Evolutionary conservation across 331 rosid genomes (phyloP).

Genomic region (Quercus tomentella): DNA sequence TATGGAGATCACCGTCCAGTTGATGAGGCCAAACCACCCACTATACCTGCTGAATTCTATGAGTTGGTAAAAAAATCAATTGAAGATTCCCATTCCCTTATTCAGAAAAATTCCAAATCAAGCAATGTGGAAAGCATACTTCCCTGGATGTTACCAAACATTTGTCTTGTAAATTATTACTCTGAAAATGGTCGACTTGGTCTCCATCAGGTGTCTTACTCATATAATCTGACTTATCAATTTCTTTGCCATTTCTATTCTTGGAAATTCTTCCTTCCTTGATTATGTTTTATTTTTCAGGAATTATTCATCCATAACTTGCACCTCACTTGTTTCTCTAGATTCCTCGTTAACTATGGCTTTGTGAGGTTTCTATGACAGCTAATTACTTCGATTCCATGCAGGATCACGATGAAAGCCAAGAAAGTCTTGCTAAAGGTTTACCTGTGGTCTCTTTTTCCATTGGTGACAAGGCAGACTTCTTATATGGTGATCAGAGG

Average conservation of each 20-base stretch:
- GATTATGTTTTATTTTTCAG: not conserved
- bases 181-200: constrained; percentile 54
- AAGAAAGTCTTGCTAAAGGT: constrained; percentile 24
- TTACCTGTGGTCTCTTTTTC: constrained; percentile 89
- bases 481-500: constrained; percentile 46
- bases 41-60: constrained; percentile 40
- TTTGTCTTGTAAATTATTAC: constrained; percentile 76
- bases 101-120: constrained; percentile 11
- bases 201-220: constrained; percentile 63
- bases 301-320: not conserved
- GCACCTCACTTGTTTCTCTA: not conserved
- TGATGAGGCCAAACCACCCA: constrained; percentile 56
- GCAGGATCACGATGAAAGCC: constrained; percentile 83
- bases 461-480: constrained; percentile 77
- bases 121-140: constrained; percentile 18
- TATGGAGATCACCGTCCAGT: constrained; percentile 38
- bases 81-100: constrained; percentile 24
- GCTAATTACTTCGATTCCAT: not conserved
- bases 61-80: constrained; percentile 39
- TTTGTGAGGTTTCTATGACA: not conserved
- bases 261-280: not conserved
- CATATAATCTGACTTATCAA: not conserved
- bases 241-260: not conserved
- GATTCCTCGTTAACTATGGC: not conserved
- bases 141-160: constrained; percentile 46